phyloP scores from a whole-genome alignment of 208 protist genomes.

The Crithidia brevicula region DNA sequence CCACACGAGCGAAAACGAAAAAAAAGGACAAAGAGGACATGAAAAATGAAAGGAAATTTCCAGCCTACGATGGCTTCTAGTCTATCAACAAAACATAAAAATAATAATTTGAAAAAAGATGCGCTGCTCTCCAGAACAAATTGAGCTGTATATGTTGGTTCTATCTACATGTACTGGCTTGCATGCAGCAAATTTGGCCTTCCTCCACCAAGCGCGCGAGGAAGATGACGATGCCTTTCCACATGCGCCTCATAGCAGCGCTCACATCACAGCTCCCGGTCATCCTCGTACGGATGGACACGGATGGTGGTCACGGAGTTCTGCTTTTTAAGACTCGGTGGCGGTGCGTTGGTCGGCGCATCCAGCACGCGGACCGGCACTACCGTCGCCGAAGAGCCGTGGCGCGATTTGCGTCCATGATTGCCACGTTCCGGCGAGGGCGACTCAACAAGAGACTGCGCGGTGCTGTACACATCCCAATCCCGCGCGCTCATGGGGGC shows the following conservation, averaged over 20 bases:
- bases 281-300: not conserved
- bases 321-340: not conserved
- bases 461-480: not conserved
- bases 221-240: too few species aligned
- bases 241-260: not conserved
- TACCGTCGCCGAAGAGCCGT: not conserved
- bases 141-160: too few species aligned
- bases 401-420: not conserved
- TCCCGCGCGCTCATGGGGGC: not conserved
- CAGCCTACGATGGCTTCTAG: too few species aligned
- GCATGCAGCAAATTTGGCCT: too few species aligned
- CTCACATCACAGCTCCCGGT: not conserved
- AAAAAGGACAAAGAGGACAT: too few species aligned
- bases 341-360: not conserved
- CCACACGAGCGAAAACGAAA: too few species aligned
- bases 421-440: not conserved
- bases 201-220: too few species aligned
- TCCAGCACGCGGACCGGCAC: slow-evolving; percentile 27
- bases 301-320: not conserved
- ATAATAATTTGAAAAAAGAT: too few species aligned
- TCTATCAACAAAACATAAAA: too few species aligned
- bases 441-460: slow-evolving; percentile 1
- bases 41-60: too few species aligned
- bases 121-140: too few species aligned
- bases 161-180: too few species aligned